A percentile compares a stretch with the other conserved stretches of the same genome.
Conservation (phyloP, 768 basidiomycete species). For the Leccinum subgranulosum region DNA sequence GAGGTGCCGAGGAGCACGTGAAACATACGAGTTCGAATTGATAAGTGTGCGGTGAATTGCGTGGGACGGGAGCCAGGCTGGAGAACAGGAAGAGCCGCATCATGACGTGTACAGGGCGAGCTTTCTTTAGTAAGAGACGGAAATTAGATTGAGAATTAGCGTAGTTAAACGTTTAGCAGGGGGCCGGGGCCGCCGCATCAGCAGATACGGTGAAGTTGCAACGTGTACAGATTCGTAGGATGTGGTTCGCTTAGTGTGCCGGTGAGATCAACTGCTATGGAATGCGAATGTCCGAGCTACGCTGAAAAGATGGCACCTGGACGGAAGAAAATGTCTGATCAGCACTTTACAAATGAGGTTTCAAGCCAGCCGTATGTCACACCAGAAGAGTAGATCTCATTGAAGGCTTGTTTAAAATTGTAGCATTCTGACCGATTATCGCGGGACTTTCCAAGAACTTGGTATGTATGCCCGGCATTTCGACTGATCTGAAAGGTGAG, state of each 20-base stretch:
- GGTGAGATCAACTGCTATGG: constrained; percentile 2
- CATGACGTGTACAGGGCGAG: constrained; percentile 21
- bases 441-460: constrained; percentile 17
- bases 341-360: constrained; percentile 4
- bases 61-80: constrained; percentile 1
- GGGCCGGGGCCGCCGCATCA: constrained; percentile 5
- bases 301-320: not conserved
- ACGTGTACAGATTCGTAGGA: not conserved
- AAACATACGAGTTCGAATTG: constrained; percentile 11
- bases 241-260: not conserved
- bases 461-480: constrained; percentile 7
- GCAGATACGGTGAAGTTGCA: not conserved
- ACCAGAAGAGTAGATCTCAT: constrained; percentile 3
- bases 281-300: not conserved
- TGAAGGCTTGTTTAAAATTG: not conserved
- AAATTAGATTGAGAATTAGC: constrained; percentile 30
- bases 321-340: constrained; percentile 10
- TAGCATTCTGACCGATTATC: constrained; percentile 15
- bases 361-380: not conserved
- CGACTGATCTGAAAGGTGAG: constrained; percentile 20
- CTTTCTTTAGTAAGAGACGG: constrained; percentile 19
- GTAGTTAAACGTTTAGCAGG: constrained; percentile 30
- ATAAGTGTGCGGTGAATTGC: not conserved
- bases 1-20: constrained; percentile 26
- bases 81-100: not conserved